Evolutionary conservation across 1,139 yeast species (phyloP).

Genomic region (Suhomyces yuchorum): DNA sequence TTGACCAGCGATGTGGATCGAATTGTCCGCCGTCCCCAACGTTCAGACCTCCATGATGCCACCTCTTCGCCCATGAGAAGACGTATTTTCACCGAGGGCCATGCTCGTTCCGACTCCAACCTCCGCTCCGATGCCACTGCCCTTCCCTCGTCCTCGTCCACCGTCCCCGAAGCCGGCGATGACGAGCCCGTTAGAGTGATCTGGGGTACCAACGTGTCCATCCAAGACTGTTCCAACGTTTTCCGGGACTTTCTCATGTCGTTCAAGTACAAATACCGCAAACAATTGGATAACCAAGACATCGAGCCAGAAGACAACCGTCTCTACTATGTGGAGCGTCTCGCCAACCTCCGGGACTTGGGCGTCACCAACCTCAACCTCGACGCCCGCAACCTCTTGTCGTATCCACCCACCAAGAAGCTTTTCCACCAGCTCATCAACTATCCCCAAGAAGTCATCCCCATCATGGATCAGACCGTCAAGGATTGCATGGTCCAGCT

Average conservation of each 20-base stretch:
- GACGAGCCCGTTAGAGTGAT: slow-evolving; percentile 85
- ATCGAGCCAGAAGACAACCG: slow-evolving; percentile 67
- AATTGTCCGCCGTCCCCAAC: slow-evolving; percentile 42
- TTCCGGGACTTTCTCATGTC: slow-evolving; percentile 84
- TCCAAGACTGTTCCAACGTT: slow-evolving; percentile 77
- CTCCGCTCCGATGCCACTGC: slow-evolving; percentile 15
- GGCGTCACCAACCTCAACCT: slow-evolving; percentile 83
- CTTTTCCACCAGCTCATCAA: slow-evolving; percentile 82
- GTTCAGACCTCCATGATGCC: slow-evolving; percentile 48
- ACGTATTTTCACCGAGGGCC: slow-evolving; percentile 34
- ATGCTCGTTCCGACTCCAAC: slow-evolving; percentile 16
- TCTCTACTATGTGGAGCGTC: slow-evolving; percentile 68
- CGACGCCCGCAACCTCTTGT: slow-evolving; percentile 77
- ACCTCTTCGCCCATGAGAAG: slow-evolving; percentile 46
- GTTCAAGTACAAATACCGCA: slow-evolving; percentile 78
- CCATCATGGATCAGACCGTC: slow-evolving; percentile 95
- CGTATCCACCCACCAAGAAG: slow-evolving; percentile 75
- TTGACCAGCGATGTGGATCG: slow-evolving; percentile 48
- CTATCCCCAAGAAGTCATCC: slow-evolving; percentile 96
- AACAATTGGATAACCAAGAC: slow-evolving; percentile 53
- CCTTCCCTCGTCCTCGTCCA: slow-evolving; percentile 28
- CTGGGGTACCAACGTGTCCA: slow-evolving; percentile 98
- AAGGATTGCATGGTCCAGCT: slow-evolving; percentile 87
- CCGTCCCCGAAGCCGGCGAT: slow-evolving; percentile 30
- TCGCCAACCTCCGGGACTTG: slow-evolving; percentile 72